Percentiles rank a stretch among this genome's conserved stretches.
phyloP scores from a whole-genome alignment of 192 early-diverging fungal species.

The Geranomyces variabilis region DNA sequence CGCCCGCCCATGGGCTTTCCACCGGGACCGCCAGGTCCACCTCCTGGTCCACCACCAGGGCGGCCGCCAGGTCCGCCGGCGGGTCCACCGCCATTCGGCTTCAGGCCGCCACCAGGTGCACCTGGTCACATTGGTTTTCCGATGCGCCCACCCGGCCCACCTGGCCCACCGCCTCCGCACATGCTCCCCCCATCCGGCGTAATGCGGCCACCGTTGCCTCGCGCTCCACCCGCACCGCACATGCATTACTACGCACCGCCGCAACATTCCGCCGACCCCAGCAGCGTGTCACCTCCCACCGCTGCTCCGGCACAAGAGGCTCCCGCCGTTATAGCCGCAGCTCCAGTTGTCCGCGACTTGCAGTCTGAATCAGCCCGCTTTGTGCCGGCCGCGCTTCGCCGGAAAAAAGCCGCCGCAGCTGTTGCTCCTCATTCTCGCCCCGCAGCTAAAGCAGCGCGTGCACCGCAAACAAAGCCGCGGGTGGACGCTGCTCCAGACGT shows the following conservation, averaged over 20 bases:
- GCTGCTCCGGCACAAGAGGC: constrained; percentile 12
- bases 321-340: constrained; percentile 66
- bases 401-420: constrained; percentile 46
- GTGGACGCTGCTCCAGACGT: constrained; percentile 76
- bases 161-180: constrained; percentile 45
- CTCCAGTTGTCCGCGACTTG: constrained; percentile 77
- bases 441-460: constrained; percentile 28
- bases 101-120: constrained; percentile 7
- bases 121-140: neutral
- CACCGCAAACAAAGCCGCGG: constrained; percentile 48
- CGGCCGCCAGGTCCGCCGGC: constrained; percentile 7
- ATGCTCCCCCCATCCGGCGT: constrained; percentile 15
- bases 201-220: too few relatives aligned
- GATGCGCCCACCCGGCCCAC: neutral
- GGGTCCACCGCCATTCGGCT: constrained; percentile 11
- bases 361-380: constrained; percentile 77
- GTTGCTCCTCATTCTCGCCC: neutral
- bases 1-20: neutral
- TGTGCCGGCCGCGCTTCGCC: constrained; percentile 67
- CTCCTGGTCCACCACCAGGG: constrained; percentile 32
- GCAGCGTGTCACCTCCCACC: neutral
- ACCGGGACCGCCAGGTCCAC: constrained; percentile 6
- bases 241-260: neutral
- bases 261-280: constrained; percentile 1
- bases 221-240: neutral